Conservation (phyloP, 768 basidiomycete genomes). For the Cystobasidium ongulense region DNA sequence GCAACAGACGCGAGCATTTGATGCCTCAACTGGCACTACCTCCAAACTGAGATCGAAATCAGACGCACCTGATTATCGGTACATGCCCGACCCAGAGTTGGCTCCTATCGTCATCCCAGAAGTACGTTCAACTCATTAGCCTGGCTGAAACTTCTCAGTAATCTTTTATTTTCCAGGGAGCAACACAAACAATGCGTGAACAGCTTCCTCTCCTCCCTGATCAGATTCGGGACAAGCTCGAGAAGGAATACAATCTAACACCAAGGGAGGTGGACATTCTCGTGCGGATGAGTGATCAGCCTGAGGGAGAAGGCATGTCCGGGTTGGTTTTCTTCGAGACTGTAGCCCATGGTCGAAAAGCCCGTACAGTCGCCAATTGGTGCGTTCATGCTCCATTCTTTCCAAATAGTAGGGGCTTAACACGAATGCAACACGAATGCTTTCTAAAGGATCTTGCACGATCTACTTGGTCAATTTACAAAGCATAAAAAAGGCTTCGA, state of each 20-base stretch:
- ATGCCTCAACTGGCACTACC: slow-evolving; percentile 72
- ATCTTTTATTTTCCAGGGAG: slow-evolving; percentile 50
- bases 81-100: slow-evolving; percentile 95
- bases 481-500: slow-evolving; percentile 54
- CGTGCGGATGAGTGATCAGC: slow-evolving; percentile 53
- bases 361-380: slow-evolving; percentile 78
- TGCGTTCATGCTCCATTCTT: slow-evolving; percentile 45
- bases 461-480: slow-evolving; percentile 69
- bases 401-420: not conserved
- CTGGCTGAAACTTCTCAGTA: not conserved
- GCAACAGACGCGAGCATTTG: slow-evolving; percentile 86
- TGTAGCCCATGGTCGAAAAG: slow-evolving; percentile 55
- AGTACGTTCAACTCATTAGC: not conserved
- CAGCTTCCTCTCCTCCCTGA: slow-evolving; percentile 70
- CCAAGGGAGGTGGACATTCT: slow-evolving; percentile 66
- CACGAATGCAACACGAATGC: no score
- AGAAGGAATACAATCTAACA: slow-evolving; percentile 51
- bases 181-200: slow-evolving; percentile 53
- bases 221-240: slow-evolving; percentile 56
- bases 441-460: slow-evolving; percentile 76
- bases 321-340: slow-evolving; percentile 62
- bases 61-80: slow-evolving; percentile 85
- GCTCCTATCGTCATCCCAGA: slow-evolving; percentile 56
- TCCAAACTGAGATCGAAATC: slow-evolving; percentile 79
- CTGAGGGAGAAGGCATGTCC: slow-evolving; percentile 59